Conservation (phyloP, 2,329 filamentous ascomycete species). For the Epichloe bromicola region DNA sequence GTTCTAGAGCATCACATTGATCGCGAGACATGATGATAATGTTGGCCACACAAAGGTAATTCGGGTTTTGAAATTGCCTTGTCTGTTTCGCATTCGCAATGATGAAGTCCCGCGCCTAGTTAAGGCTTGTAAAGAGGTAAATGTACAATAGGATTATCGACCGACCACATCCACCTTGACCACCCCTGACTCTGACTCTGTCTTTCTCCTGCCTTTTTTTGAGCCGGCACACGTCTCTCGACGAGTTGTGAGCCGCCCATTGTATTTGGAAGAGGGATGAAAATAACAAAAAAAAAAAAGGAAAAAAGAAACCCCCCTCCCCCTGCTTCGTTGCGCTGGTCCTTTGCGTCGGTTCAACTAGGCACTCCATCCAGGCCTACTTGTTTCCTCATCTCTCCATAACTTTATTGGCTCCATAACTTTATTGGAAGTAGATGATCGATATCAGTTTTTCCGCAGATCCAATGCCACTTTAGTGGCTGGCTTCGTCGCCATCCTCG, state of each 20-base stretch:
- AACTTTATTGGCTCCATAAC: background rate
- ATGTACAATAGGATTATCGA: constrained; percentile 25
- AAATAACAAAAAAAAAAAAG: background rate
- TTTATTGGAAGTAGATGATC: background rate
- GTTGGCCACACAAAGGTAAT: background rate
- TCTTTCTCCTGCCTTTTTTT: background rate
- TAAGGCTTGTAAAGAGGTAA: constrained; percentile 20
- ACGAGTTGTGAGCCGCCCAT: background rate
- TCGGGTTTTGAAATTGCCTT: background rate
- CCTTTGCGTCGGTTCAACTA: background rate
- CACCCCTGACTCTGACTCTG: background rate
- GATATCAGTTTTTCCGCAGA: background rate
- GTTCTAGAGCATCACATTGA: too few species aligned
- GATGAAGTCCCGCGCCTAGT: constrained; percentile 18
- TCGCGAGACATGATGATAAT: too few species aligned
- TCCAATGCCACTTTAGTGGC: constrained; percentile 29
- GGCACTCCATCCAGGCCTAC: background rate
- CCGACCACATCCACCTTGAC: constrained; percentile 8
- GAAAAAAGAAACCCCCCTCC: background rate
- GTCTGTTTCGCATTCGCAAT: constrained; percentile 4
- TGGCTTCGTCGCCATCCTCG: constrained; percentile 44
- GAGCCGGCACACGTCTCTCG: background rate
- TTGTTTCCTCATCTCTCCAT: background rate
- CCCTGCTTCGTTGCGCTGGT: background rate
- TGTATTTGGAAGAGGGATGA: background rate